Evolutionary conservation across 2,329 filamentous ascomycete genomes (phyloP), one percentile per base, ranked within the genome.

Genomic region (Mariannaea sp.): DNA sequence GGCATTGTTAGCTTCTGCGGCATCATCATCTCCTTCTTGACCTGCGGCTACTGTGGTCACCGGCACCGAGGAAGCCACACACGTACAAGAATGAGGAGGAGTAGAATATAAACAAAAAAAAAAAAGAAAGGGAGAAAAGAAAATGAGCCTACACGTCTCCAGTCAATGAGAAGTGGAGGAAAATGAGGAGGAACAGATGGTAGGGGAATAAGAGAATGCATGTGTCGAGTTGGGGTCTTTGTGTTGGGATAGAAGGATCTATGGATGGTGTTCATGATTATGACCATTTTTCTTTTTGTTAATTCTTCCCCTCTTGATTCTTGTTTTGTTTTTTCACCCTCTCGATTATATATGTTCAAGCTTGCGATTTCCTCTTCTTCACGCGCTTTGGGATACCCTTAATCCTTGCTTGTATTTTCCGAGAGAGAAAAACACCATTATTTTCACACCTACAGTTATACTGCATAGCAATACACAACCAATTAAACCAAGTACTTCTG

Each of bases 1-100:
- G 88, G 83, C 65, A 73, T 90, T 65, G 84, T 88, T 57, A 72
- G 78, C 53, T 77, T 89, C 72, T 78, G 85, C 71, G 80, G 81
- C 69, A 84, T 87, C 71, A 77, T 90, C 70, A 82, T 90, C 71
- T 78, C 78, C 58, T 89, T 82, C 77, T 71, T 90, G 47, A 83
- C 80, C 45, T 84, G 81, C 68, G 79, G 80, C 58, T 70, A 66
- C 64, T 68, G 69, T 51, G 71, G 71, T 17, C 55, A 65, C 33
- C 48, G 51, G 26, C 54, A 51, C 3, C 53, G 16, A 55, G 56
- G 39, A 53, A 54, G 55, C 43, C 55, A 53, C 10, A 47, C 56
- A 9, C 49, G 64, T 20, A 55, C 56, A 44, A 46, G 52, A 26
- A 56, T 48, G 38, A 61, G 61, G 16, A 65, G 62, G 17, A 65